These are phyloP conservation scores for Talaromyces sp. DNA, from an alignment of 2,329 filamentous ascomycete species.

Conservation along the genomic window DNA sequence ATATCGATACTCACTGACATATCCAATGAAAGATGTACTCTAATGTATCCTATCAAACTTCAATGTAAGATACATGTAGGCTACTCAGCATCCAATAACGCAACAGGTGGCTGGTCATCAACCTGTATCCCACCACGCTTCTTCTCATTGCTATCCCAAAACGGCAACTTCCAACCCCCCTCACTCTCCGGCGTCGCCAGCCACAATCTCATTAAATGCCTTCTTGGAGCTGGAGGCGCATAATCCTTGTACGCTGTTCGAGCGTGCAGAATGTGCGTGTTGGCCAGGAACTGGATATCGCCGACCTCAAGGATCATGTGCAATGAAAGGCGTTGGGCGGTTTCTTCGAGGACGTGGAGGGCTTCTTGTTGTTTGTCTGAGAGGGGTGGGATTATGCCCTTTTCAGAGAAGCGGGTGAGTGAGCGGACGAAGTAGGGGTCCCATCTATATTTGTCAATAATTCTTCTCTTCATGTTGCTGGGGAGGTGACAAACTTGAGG, in stretches of 20 bases:
- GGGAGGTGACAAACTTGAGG: constrained; percentile 57
- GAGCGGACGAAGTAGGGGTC: constrained; percentile 86
- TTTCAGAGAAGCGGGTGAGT: constrained; percentile 69
- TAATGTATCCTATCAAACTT: background rate
- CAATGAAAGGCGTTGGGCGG: constrained; percentile 68
- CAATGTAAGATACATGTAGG: background rate
- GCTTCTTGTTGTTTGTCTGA: constrained; percentile 68
- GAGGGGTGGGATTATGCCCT: constrained; percentile 70
- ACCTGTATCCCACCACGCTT: constrained; percentile 90
- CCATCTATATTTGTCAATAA: constrained; percentile 51
- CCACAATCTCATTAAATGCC: constrained; percentile 83
- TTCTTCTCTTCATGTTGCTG: background rate
- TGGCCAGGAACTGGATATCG: constrained; percentile 83
- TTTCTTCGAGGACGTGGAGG: constrained; percentile 69
- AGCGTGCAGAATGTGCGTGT: constrained; percentile 77
- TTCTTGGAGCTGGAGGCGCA: constrained; percentile 65
- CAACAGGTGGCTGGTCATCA: constrained; percentile 71
- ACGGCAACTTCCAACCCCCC: constrained; percentile 82
- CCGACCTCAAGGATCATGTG: constrained; percentile 86
- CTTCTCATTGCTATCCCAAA: constrained; percentile 76
- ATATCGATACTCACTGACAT: background rate
- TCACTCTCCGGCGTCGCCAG: constrained; percentile 76
- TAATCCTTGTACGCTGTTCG: constrained; percentile 76
- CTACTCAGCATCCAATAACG: constrained; percentile 74
- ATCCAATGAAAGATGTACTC: background rate